Conservation (phyloP, 257 asterid genomes). For the Ehretia macrophylla region DNA sequence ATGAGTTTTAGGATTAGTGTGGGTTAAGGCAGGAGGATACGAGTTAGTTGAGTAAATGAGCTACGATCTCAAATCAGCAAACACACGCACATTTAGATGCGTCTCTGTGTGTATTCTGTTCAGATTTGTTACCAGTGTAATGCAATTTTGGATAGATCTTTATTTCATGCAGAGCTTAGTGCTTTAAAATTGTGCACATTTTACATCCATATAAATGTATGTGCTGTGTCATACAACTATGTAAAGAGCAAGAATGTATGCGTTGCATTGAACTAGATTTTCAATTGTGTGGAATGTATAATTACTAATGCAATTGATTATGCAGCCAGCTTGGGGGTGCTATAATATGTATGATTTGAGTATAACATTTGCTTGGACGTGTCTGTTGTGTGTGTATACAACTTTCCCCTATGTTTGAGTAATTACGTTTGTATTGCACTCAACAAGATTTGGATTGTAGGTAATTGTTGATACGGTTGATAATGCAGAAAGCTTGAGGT, state of each 20-base stretch:
- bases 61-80: too few relatives aligned
- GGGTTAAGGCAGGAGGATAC: too few relatives aligned
- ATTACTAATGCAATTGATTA: background rate
- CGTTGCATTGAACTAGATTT: background rate
- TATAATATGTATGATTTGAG: too few relatives aligned
- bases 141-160: background rate
- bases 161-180: background rate
- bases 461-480: too few relatives aligned
- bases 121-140: background rate
- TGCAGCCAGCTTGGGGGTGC: too few relatives aligned
- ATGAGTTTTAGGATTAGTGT: conserved; percentile 22
- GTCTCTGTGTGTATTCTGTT: too few relatives aligned
- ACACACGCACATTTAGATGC: too few relatives aligned
- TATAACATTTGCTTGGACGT: too few relatives aligned
- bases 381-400: background rate
- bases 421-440: background rate
- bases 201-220: background rate
- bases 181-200: background rate
- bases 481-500: background rate
- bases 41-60: too few relatives aligned
- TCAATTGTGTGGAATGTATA: background rate
- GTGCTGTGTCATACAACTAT: background rate
- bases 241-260: too few relatives aligned
- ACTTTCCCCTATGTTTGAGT: background rate
- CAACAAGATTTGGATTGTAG: too few relatives aligned